Conservation (phyloP, 768 basidiomycete species). For the Russula olivacea region DNA sequence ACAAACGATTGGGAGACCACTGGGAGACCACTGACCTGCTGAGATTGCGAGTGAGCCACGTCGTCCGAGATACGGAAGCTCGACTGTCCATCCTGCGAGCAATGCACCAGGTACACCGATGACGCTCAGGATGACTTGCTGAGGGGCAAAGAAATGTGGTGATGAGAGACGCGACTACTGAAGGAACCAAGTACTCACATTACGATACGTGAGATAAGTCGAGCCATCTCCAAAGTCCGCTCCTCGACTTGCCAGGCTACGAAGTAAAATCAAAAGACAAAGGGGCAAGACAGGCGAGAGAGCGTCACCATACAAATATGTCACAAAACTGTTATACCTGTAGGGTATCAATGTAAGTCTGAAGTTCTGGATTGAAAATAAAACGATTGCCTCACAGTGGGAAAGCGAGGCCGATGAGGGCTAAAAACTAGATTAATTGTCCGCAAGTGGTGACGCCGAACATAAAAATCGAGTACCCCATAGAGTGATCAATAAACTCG, state of each 20-base stretch:
- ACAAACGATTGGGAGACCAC: neutral
- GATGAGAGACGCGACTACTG: neutral
- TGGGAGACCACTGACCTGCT: constrained; percentile 31
- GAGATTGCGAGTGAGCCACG: constrained; percentile 49
- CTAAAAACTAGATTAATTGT: constrained; percentile 32
- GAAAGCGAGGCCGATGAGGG: constrained; percentile 71
- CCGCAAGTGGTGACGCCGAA: neutral
- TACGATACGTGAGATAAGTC: constrained; percentile 66
- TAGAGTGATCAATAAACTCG: constrained; percentile 43
- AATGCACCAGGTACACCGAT: constrained; percentile 54
- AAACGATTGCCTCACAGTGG: constrained; percentile 44
- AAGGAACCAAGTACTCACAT: constrained; percentile 36
- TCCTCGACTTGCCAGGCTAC: constrained; percentile 58
- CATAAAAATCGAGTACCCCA: constrained; percentile 38
- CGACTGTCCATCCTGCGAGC: constrained; percentile 49
- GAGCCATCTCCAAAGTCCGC: constrained; percentile 66
- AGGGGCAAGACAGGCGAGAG: neutral
- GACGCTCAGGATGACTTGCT: constrained; percentile 54
- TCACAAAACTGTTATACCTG: constrained; percentile 47
- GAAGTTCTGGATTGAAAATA: neutral
- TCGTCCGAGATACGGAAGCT: constrained; percentile 45
- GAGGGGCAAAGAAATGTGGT: neutral
- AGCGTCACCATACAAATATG: constrained; percentile 41
- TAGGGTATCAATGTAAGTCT: neutral
- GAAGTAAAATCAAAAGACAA: constrained; percentile 5